Conservation (phyloP, 208 protist genomes). For the Acanthamoeba triangularis region DNA sequence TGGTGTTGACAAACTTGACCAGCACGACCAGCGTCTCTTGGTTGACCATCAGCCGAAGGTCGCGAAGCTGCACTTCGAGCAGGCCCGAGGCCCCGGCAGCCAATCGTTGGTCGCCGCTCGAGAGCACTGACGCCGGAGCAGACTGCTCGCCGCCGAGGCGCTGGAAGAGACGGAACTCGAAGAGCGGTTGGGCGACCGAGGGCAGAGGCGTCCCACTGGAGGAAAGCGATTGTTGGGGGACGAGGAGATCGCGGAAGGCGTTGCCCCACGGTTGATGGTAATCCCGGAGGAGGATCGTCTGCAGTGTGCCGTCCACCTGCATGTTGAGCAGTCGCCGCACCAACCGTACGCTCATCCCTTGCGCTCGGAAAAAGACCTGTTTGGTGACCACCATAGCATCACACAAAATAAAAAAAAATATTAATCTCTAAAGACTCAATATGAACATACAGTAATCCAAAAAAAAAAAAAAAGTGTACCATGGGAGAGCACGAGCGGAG, state of each 20-base stretch:
- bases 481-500: constrained; percentile 15
- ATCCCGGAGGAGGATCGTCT: constrained; percentile 21
- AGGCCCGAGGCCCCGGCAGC: background rate
- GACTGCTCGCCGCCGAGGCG: background rate
- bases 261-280: constrained; percentile 33
- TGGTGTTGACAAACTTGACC: constrained; percentile 60
- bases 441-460: too few relatives aligned
- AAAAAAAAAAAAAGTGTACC: background rate
- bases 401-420: background rate
- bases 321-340: background rate
- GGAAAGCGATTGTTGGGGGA: constrained; percentile 26
- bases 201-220: background rate
- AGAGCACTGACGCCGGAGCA: background rate
- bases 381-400: too few relatives aligned
- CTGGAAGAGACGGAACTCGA: background rate
- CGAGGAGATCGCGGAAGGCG: constrained; percentile 44
- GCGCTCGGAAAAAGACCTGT: constrained; percentile 21
- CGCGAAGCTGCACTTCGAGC: constrained; percentile 27
- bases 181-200: background rate
- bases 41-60: constrained; percentile 53
- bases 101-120: background rate
- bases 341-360: constrained; percentile 40
- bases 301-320: background rate
- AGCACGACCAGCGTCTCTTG: constrained; percentile 53
- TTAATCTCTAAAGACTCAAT: too few relatives aligned